Evolutionary conservation across 768 basidiomycete species (phyloP), one percentile per base, ranked within the genome.

Genomic region (Trametopsis cervina): DNA sequence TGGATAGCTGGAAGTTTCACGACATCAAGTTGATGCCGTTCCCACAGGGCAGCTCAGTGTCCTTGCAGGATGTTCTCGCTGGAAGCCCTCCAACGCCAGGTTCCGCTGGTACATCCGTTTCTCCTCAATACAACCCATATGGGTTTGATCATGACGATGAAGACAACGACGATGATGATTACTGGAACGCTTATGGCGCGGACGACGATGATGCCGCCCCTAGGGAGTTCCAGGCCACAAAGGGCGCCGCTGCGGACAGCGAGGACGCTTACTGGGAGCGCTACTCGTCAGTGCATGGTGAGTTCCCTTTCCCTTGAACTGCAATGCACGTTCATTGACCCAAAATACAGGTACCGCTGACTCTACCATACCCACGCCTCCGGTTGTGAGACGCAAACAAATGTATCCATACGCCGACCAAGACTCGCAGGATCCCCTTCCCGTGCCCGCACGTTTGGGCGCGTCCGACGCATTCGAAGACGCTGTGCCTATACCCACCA

Each of bases 221-320:
- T 37, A 40, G 26, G 42, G 54, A 51, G 41, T 62, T 61, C 10
- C 26, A 36, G 21, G 40, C 56, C 18, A 54, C 45, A 37, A 66
- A 63, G 27, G 62, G 63, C 33, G 53, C 46, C 40, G 50, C 54
- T 22, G 58, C 57, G 21, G 54, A 57, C 1, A 61, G 60, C 27
- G 76, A 78, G 51, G 85, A 86, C 50, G 82, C 81, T 4, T 88
- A 88, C 55, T 88, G 85, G 85, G 83, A 83, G 21, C 81, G 74
- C 52, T 88, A 88, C 61, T 69, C 81, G 24, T 69, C 71, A 17
- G 73, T 87, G 5, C 84, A 88, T 63, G 85, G 85, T 85, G 47
- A 56, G 66, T 56, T n/a, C 9, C 21, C 17, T 42, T 3, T 42
- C 15, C 13, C 22, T 21, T 40, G 10, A 42, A 35, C 29, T 24